These are phyloP conservation scores for Aspergillus tubingensis DNA, from an alignment of 2,329 filamentous ascomycete genomes.

Conservation along the genomic window DNA sequence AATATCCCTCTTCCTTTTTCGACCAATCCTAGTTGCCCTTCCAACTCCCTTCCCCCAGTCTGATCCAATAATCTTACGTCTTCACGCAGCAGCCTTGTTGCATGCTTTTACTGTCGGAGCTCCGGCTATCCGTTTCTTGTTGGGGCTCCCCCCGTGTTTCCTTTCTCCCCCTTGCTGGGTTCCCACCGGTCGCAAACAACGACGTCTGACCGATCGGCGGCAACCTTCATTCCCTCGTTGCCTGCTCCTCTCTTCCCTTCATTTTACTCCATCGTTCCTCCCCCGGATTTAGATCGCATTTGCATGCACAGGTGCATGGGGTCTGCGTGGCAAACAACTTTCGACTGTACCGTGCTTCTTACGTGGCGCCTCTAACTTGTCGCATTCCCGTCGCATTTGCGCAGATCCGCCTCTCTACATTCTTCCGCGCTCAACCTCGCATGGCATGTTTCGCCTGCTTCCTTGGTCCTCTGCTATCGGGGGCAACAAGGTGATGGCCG, in stretches of 20 bases:
- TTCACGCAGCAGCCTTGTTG: conserved; percentile 33
- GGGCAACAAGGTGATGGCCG: conserved; percentile 48
- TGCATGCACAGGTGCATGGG: conserved; percentile 26
- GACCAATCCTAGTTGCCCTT: neutral
- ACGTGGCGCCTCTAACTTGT: conserved; percentile 5
- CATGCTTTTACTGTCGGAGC: conserved; percentile 13
- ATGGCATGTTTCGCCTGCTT: conserved; percentile 53
- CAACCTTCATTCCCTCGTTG: conserved; percentile 18
- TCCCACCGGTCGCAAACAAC: conserved; percentile 23
- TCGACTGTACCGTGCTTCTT: conserved; percentile 9
- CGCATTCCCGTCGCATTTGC: conserved; percentile 18
- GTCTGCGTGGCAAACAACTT: conserved; percentile 11
- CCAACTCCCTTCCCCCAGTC: neutral
- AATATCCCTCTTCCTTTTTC: conserved; percentile 4
- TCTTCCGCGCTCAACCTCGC: conserved; percentile 32
- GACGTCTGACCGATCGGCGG: conserved; percentile 20
- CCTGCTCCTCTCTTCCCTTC: conserved; percentile 16
- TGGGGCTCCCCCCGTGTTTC: conserved; percentile 12
- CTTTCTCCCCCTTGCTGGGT: conserved; percentile 18
- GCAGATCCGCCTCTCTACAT: conserved; percentile 13
- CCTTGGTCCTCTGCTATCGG: conserved; percentile 49
- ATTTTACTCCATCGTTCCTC: conserved; percentile 14
- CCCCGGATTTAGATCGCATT: conserved; percentile 25
- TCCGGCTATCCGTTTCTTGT: conserved; percentile 9
- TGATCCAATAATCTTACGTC: conserved; percentile 23